Conservation (phyloP, 176 grass and related monocot species). For the Musa schizocarpa region DNA sequence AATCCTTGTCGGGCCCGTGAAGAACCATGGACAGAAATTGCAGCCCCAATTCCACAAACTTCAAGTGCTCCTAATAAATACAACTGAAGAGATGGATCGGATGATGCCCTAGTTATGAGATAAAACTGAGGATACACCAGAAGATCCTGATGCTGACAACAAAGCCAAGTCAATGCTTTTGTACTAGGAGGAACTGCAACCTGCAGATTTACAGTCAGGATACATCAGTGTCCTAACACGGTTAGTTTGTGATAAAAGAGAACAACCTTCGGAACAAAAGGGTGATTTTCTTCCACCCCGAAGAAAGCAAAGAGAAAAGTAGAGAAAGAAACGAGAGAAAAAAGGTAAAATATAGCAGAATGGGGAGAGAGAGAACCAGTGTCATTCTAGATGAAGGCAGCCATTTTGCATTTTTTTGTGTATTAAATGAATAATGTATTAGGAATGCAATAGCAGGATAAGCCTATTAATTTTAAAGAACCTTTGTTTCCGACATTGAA, state of each 20-base stretch:
- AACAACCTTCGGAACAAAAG: not conserved
- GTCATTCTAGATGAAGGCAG: too few species aligned
- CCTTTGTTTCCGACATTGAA: too few species aligned
- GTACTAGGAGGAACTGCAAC: conserved; percentile 66
- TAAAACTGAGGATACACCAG: conserved; percentile 82
- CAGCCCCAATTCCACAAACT: conserved; percentile 55
- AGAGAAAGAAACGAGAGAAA: too few species aligned
- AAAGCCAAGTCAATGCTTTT: conserved; percentile 69
- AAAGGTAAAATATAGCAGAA: too few species aligned
- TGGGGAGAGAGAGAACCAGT: too few species aligned
- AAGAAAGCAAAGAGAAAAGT: too few species aligned
- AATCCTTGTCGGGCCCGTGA: conserved; percentile 27
- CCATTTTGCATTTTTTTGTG: too few species aligned
- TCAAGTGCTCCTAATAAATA: conserved; percentile 23
- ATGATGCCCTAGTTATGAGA: conserved; percentile 24
- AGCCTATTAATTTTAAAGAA: too few species aligned
- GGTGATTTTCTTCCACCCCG: too few species aligned
- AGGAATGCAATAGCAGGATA: too few species aligned
- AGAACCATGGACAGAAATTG: conserved; percentile 57
- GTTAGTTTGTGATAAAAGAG: not conserved
- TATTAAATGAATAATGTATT: too few species aligned
- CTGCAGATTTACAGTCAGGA: conserved; percentile 29
- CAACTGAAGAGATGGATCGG: conserved; percentile 25
- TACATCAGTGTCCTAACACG: not conserved
- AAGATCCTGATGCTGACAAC: conserved; percentile 41